These are phyloP conservation scores for Elsinoe necatrix DNA, from an alignment of 2,329 filamentous ascomycete species.

Conservation along the genomic window DNA sequence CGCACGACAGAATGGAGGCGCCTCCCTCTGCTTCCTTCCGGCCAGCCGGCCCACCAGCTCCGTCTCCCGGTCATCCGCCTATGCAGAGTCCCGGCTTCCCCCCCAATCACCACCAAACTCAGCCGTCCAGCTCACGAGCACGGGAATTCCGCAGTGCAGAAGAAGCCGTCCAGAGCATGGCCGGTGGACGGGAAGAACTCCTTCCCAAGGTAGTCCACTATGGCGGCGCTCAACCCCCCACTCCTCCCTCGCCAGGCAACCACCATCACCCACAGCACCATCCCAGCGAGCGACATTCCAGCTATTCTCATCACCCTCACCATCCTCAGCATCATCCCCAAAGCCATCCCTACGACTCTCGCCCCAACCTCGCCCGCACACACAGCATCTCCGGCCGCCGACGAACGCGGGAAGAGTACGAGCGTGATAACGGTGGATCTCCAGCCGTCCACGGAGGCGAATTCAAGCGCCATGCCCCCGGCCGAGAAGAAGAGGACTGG, in stretches of 20 bases:
- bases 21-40: conserved; percentile 17
- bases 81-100: conserved; percentile 72
- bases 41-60: conserved; percentile 25
- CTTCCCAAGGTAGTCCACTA: conserved; percentile 94
- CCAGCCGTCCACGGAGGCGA: conserved; percentile 68
- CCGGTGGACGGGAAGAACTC: conserved; percentile 85
- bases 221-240: conserved; percentile 84
- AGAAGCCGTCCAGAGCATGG: conserved; percentile 82
- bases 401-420: conserved; percentile 81
- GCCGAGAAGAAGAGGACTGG: conserved; percentile 34
- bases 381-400: conserved; percentile 58
- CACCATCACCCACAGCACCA: conserved; percentile 29
- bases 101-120: conserved; percentile 38
- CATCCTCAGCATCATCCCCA: conserved; percentile 20
- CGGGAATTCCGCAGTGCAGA: conserved; percentile 93
- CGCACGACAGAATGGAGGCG: conserved; percentile 57
- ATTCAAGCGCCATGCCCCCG: conserved; percentile 36
- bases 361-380: conserved; percentile 26
- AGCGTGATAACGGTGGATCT: conserved; percentile 72
- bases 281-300: conserved; percentile 13
- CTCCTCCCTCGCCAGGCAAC: conserved; percentile 69
- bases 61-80: conserved; percentile 54
- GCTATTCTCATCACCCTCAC: conserved; percentile 20
- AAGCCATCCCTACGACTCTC: conserved; percentile 29
- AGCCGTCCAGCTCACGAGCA: conserved; percentile 49